phyloP scores from a whole-genome alignment of 805 yeast species.

The Tetrapisispora iriomotensis region DNA sequence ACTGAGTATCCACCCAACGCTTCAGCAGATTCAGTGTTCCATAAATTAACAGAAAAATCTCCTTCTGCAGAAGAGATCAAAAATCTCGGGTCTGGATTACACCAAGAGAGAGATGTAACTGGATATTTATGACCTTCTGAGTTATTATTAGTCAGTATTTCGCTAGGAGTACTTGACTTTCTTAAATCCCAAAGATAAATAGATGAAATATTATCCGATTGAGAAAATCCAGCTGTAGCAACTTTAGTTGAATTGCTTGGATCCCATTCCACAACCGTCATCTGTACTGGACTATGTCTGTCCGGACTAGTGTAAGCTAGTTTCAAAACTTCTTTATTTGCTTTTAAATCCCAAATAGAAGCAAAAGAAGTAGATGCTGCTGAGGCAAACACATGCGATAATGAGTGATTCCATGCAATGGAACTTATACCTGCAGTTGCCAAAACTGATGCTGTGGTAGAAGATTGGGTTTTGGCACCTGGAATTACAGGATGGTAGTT shows the following conservation, averaged over 20 bases:
- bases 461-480: constrained; percentile 66
- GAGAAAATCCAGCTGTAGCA: constrained; percentile 84
- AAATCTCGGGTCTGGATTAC: constrained; percentile 65
- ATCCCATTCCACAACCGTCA: constrained; percentile 89
- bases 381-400: constrained; percentile 82
- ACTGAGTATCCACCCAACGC: constrained; percentile 74
- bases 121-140: constrained; percentile 74
- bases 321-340: constrained; percentile 81
- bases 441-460: constrained; percentile 41
- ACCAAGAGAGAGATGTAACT: constrained; percentile 87
- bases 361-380: constrained; percentile 73
- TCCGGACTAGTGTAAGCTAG: constrained; percentile 54
- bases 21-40: constrained; percentile 77
- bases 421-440: constrained; percentile 55
- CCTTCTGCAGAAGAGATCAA: constrained; percentile 86
- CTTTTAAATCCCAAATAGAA: constrained; percentile 87
- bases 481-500: constrained; percentile 42
- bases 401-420: constrained; percentile 80
- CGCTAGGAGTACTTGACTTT: constrained; percentile 85
- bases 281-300: constrained; percentile 46
- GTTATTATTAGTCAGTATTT: constrained; percentile 31
- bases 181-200: constrained; percentile 90
- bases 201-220: constrained; percentile 63
- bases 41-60: constrained; percentile 61
- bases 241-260: constrained; percentile 79